Evolutionary conservation across 495 filamentous ascomycete genomes (phyloP), one percentile per base, ranked within the genome.

Genomic region (Aspergillus cristatus): DNA sequence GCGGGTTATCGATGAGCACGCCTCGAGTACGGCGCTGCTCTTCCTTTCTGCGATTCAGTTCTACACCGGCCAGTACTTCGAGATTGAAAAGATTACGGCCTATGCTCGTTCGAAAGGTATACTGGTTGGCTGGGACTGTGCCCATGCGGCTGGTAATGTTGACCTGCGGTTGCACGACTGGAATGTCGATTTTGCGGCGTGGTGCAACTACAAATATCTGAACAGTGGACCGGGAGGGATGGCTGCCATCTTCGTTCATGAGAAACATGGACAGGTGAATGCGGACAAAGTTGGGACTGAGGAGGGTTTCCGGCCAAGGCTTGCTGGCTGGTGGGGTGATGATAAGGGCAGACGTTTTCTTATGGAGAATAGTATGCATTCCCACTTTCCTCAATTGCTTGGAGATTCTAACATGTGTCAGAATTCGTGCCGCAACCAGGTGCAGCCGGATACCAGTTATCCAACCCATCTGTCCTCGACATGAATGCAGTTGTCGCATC

Each of bases 121-220:
- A 38, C 64, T 82, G 24, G 76, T 95, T 26, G 84, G 89, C 38
- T 98, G 88, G 87, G 91, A 98, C 57, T 81, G 96, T 40, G 91
- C 91, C 3, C 91, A 98, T 61, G 91, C 89, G 7, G 86, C 78
- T 6, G 91, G 93, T 20, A 98, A 98, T 58, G 86, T 96, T 3
- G 75, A 81, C 8, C 63, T 96, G 11, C 60, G 68, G 15, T 72
- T 98, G 16, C 86, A 94, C 57, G 82, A 86, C 51, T 97, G 93
- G 93, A 75, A 88, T 37, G 89, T 96, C 18, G 91, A 98, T 58
- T 93, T 93, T 40, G 88, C 91, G 3, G 84, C 72, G n/a, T 98
- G 91, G 91, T 98, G 91, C 59, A 84, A 73, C 34, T 98, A 98
- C 68, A 98, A 98, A 62, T 98, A 98, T 55, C 71, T 98, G 41